Percentiles rank a stretch among this genome's conserved stretches.
Conservation (phyloP, 306 rosid species). For the Carpinus viminea region DNA sequence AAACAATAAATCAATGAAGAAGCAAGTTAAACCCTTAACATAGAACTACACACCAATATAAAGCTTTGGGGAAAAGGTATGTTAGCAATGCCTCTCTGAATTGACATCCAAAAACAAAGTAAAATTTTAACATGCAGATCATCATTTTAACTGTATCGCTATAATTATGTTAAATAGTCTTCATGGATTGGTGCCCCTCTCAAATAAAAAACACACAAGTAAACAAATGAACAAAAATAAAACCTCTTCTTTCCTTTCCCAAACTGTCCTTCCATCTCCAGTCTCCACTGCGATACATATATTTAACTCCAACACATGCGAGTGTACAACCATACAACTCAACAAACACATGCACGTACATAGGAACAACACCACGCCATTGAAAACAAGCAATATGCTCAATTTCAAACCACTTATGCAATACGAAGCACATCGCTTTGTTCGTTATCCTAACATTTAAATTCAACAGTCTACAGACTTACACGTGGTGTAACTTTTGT, state of each 20-base stretch:
- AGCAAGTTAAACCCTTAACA: background rate
- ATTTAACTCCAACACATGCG: background rate
- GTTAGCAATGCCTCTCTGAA: background rate
- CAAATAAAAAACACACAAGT: background rate
- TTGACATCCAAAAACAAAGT: background rate
- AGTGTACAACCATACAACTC: background rate
- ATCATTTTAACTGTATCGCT: background rate
- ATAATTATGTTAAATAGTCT: background rate
- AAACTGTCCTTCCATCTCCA: background rate
- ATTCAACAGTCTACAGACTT: background rate
- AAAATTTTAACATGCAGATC: background rate
- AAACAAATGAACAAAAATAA: background rate
- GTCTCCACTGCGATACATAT: background rate
- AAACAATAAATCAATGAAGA: conserved; percentile 17
- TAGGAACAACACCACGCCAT: background rate
- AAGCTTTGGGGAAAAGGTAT: background rate
- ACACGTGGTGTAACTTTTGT: background rate
- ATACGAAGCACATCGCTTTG: background rate
- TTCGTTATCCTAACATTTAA: background rate
- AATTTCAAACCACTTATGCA: background rate
- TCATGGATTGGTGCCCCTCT: background rate
- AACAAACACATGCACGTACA: background rate
- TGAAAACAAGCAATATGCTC: background rate
- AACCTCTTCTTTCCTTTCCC: background rate
- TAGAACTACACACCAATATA: background rate